Base-by-base conservation (phyloP, 768 basidiomycete genomes). In the Leccinellum albellum region DNA sequence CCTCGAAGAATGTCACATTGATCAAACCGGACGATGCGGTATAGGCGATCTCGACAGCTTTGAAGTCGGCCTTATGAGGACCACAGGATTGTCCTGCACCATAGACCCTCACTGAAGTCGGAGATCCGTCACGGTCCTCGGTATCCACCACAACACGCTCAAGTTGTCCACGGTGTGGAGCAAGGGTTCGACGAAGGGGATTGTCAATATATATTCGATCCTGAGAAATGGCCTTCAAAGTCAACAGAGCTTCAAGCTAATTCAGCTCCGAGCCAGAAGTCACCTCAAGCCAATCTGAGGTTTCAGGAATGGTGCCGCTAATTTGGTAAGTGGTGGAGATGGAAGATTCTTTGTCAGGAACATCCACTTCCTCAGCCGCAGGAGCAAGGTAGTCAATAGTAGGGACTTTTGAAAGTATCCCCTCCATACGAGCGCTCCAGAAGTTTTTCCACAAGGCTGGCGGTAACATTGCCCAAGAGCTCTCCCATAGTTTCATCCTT, bases 401-500 rank as follows among this genome's bases (percentile, higher is more conserved):
- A 3, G 97, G 97, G 51, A 98, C 81, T 52, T 81, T n/a, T 80
- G 56, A 78, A 81, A 64, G 76, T 78, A 68, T 98, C 91, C 17
- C 88, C 88, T 51, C 69, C 79, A 68, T 98, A 98, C 58, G 81
- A 84, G 55, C 83, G 81, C 48, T 89, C 82, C 17, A 97, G 80
- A 45, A 98, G 82, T 66, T 86, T 90, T 65, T 85, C 71, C 53
- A 91, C 84, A 54, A 99, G 89, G 15, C 78, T 75, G 15, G 82
- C 74, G 64, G 92, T 88, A 74, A 98, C 88, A 73, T 88, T 89
- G 52, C 92, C 94, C 50, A 99, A 82, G 53, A 99, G 78, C 29
- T 96, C 90, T 64, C 88, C 90, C 71, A 98, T 88, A 7, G 97
- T 94, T 73, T 96, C 93, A 66, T 99, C 94, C 73, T 94, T 96